Evolutionary conservation across 441 rosid species (phyloP).

Genomic region (Arabidopsis lyrata): DNA sequence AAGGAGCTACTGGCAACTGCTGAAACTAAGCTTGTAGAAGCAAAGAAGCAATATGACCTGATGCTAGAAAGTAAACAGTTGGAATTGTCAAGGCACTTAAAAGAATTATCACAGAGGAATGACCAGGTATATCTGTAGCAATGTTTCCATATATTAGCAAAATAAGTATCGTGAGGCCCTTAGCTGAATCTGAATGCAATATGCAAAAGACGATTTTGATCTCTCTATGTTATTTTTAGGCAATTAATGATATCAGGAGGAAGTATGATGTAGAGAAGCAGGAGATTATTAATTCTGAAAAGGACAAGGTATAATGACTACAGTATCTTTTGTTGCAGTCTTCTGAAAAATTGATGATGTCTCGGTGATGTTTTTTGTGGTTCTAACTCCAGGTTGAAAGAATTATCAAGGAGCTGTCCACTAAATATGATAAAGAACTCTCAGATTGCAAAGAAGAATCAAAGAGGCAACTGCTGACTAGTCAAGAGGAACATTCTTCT

Average conservation of each 20-base stretch:
- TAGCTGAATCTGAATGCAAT: neutral
- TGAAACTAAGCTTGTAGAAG: slow-evolving; percentile 75
- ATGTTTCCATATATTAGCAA: slow-evolving; percentile 21
- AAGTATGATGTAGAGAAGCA: slow-evolving; percentile 70
- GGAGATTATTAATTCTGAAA: slow-evolving; percentile 16
- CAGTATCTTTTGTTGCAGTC: neutral
- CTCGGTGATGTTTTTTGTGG: slow-evolving; percentile 24
- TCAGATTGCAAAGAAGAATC: slow-evolving; percentile 66
- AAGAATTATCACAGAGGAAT: slow-evolving; percentile 88
- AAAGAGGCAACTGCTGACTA: slow-evolving; percentile 48
- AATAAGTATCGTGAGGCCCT: slow-evolving; percentile 15
- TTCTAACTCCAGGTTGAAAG: slow-evolving; percentile 59
- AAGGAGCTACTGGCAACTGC: slow-evolving; percentile 62
- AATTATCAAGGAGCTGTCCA: slow-evolving; percentile 53
- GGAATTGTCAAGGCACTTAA: slow-evolving; percentile 86
- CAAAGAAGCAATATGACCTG: slow-evolving; percentile 70
- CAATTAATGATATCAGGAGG: slow-evolving; percentile 80
- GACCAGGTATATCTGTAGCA: slow-evolving; percentile 68
- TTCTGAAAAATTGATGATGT: slow-evolving; percentile 22
- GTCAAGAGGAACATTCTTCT: slow-evolving; percentile 74
- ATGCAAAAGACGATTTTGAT: neutral
- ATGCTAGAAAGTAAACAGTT: slow-evolving; percentile 85
- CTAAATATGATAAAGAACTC: slow-evolving; percentile 57
- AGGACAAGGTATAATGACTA: slow-evolving; percentile 10
- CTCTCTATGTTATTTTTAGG: slow-evolving; percentile 50